Evolutionary conservation across 768 basidiomycete species (phyloP), one percentile per base, ranked within the genome.

Genomic region (Guyanaporus albipodus): DNA sequence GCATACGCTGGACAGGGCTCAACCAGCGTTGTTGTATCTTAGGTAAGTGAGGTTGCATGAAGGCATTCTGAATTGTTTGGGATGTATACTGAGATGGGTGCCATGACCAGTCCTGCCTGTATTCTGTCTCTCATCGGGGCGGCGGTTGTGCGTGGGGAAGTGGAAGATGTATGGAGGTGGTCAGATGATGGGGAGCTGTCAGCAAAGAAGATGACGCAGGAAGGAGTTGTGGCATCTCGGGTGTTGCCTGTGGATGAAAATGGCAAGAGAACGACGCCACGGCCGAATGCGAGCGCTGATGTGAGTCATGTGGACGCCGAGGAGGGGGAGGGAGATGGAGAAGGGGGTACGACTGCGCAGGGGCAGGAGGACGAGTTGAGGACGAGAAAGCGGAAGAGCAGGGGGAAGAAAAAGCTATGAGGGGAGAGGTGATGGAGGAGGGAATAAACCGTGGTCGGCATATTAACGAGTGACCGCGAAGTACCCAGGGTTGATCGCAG

Each of bases 21-120:
- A 99, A 57, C 95, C 95, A 1, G 95, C 95, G 2, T 68, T 99
- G 44, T 71, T 99, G 36, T 99, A 97, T 67, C 76, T 99, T 52
- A 87, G 86, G 87, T 87, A 56, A 59, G 78, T 14, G 32, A 11
- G 24, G 23, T n/a, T 31, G 24, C 29, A 40, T 40, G 19, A 48
- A n/a, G n/a, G n/a, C n/a, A n/a, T n/a, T n/a, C n/a, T n/a, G n/a
- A n/a, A n/a, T n/a, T n/a, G n/a, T n/a, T n/a, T n/a, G n/a, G n/a
- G n/a, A n/a, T 15, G 8, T 24, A 6, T 34, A 21, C 24, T 58
- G 38, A 50, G 26, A 32, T 38, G 21, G 26, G 8, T 32, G 38
- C 21, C 4, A 21, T 36, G 27, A 50, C 21, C 44, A 87, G 85
- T 60, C 90, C 89, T 24, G 83, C 82, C 2, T 88, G 90, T 64